Conservation (phyloP, 208 protist species). For the Leptomonas pyrrhocoris region DNA sequence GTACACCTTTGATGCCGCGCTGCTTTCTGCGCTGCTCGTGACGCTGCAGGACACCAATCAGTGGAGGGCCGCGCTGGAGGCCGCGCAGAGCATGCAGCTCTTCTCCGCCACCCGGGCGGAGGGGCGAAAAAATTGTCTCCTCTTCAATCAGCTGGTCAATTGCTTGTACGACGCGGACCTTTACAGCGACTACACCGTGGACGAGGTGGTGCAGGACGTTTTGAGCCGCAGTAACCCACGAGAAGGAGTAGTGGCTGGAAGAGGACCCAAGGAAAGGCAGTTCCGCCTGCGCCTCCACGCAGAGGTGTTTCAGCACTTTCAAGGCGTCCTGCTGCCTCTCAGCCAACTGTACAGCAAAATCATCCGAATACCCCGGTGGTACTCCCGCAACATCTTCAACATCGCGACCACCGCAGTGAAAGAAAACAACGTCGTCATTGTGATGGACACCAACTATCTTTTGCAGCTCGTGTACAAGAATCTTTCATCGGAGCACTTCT, state of each 20-base stretch:
- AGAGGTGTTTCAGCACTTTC: conserved; percentile 60
- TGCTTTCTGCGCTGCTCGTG: conserved; percentile 65
- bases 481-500: conserved; percentile 73
- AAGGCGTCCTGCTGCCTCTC: conserved; percentile 48
- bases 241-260: not conserved
- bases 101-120: conserved; percentile 47
- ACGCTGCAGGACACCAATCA: conserved; percentile 54
- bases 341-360: conserved; percentile 51
- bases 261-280: conserved; percentile 15
- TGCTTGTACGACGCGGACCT: conserved; percentile 73
- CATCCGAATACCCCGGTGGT: conserved; percentile 49
- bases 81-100: conserved; percentile 55
- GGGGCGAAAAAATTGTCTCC: conserved; percentile 23
- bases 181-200: conserved; percentile 54
- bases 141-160: conserved; percentile 57
- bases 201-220: conserved; percentile 65
- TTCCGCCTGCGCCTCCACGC: conserved; percentile 57
- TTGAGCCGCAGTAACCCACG: conserved; percentile 53
- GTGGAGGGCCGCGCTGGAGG: conserved; percentile 56
- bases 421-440: conserved; percentile 40
- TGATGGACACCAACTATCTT: conserved; percentile 89
- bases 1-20: conserved; percentile 37
- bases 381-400: conserved; percentile 44
- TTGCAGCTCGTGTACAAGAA: conserved; percentile 80
- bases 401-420: conserved; percentile 47